These are phyloP conservation scores for Geotrichum histeridarum DNA, from an alignment of 1,139 yeast genomes.

Conservation along the genomic window DNA sequence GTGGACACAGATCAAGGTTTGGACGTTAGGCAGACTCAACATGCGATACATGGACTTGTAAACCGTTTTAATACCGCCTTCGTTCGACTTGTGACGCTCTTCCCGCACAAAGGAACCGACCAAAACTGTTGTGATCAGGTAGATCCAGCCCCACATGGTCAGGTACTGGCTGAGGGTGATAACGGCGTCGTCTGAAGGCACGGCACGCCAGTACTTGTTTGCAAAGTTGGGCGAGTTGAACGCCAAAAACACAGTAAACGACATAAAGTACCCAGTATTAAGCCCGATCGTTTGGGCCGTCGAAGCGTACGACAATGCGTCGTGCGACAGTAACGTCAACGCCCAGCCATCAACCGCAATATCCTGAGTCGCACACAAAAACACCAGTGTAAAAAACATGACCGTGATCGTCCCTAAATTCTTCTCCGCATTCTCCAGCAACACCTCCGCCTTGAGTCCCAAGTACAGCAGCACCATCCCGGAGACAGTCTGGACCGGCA, in stretches of 20 bases:
- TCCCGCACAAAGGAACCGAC: conserved; percentile 47
- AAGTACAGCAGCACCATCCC: conserved; percentile 62
- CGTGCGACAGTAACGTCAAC: conserved; percentile 70
- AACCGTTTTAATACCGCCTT: conserved; percentile 42
- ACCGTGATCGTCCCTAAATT: conserved; percentile 54
- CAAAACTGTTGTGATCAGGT: conserved; percentile 59
- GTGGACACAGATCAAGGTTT: conserved; percentile 66
- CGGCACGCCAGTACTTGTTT: conserved; percentile 65
- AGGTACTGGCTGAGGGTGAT: conserved; percentile 71
- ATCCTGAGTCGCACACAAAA: conserved; percentile 95
- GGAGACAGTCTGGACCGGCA: conserved; percentile 79
- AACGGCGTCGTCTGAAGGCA: conserved; percentile 61
- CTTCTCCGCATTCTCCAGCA: conserved; percentile 53
- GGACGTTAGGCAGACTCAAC: conserved; percentile 69
- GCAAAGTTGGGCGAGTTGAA: conserved; percentile 90
- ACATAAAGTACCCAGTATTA: conserved; percentile 85
- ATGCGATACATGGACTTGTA: conserved; percentile 75
- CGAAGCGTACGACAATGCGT: conserved; percentile 85
- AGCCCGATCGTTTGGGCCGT: conserved; percentile 96
- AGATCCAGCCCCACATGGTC: conserved; percentile 70
- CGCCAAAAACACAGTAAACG: conserved; percentile 87
- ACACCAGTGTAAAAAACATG: conserved; percentile 69
- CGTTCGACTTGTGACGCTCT: conserved; percentile 39
- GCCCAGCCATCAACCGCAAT: conserved; percentile 99
- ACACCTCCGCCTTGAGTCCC: conserved; percentile 54